A percentile compares a stretch with the other conserved stretches of the same genome.
Conservation (phyloP, 805 yeast genomes). For the Wickerhamiella sorbophila region DNA sequence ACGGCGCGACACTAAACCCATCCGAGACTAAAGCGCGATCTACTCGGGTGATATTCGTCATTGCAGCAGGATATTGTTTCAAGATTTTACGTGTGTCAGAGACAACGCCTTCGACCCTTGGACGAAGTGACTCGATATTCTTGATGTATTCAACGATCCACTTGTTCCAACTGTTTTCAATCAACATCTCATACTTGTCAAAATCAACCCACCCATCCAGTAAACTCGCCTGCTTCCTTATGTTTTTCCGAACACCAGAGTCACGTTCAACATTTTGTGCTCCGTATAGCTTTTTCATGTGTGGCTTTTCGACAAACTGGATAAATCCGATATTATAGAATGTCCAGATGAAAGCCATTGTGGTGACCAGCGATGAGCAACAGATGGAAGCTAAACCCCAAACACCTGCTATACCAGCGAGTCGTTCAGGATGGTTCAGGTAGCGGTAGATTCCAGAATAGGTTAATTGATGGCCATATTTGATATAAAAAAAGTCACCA, state of each 20-base stretch:
- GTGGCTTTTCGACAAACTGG: conserved; percentile 61
- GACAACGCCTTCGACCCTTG: conserved; percentile 21
- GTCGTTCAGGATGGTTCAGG: conserved; percentile 68
- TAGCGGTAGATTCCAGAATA: conserved; percentile 73
- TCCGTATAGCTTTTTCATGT: conserved; percentile 65
- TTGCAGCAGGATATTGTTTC: conserved; percentile 26
- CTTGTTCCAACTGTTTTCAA: conserved; percentile 28
- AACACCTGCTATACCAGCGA: conserved; percentile 63
- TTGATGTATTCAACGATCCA: conserved; percentile 5
- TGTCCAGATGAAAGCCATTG: conserved; percentile 52
- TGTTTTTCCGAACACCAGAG: conserved; percentile 30
- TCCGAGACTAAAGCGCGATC: conserved; percentile 1
- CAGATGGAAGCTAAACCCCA: conserved; percentile 59
- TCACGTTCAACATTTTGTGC: conserved; percentile 33
- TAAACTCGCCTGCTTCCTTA: conserved; percentile 14
- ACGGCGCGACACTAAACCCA: conserved; percentile 16
- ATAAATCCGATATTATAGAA: conserved; percentile 50
- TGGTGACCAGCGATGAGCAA: conserved; percentile 32
- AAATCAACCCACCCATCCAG: conserved; percentile 22
- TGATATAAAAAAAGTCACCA: conserved; percentile 61
- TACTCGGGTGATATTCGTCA: conserved; percentile 20
- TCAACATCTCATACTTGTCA: conserved; percentile 27
- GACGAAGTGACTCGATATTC: conserved; percentile 7
- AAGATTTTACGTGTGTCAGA: conserved; percentile 24
- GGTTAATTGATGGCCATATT: conserved; percentile 40